These are phyloP conservation scores for Orbilia oligospora DNA, from an alignment of 2,329 filamentous ascomycete genomes.

Conservation along the genomic window DNA sequence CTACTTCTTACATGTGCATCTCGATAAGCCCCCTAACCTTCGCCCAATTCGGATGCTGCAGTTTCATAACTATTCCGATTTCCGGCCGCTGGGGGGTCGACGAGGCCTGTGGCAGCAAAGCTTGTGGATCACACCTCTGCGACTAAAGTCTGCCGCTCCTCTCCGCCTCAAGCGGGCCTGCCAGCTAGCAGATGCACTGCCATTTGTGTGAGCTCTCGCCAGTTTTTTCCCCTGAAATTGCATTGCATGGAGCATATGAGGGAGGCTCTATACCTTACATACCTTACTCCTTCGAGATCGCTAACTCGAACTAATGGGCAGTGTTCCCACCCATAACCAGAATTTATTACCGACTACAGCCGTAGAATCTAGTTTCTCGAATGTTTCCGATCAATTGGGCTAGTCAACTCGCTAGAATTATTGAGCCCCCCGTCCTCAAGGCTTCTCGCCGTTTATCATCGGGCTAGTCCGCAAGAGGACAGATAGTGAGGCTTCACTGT, in stretches of 20 bases:
- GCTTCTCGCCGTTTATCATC: background rate
- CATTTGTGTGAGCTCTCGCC: constrained; percentile 41
- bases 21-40: constrained; percentile 39
- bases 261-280: constrained; percentile 10
- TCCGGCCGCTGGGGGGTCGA: constrained; percentile 3
- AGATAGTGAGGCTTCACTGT: constrained; percentile 12
- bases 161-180: constrained; percentile 24
- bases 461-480: background rate
- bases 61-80: constrained; percentile 4
- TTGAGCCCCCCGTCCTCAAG: background rate
- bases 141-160: constrained; percentile 30
- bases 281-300: constrained; percentile 38
- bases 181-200: constrained; percentile 36
- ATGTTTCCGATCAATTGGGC: constrained; percentile 2
- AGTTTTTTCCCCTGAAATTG: constrained; percentile 15
- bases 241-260: constrained; percentile 34
- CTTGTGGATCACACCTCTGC: constrained; percentile 6
- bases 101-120: background rate
- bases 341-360: constrained; percentile 22
- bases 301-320: constrained; percentile 22
- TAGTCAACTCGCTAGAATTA: background rate
- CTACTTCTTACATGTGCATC: constrained; percentile 30
- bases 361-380: constrained; percentile 5
- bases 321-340: background rate
- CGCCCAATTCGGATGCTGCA: constrained; percentile 35